Conservation (phyloP, 495 filamentous ascomycete genomes). For the Penicillium flavigenum region DNA sequence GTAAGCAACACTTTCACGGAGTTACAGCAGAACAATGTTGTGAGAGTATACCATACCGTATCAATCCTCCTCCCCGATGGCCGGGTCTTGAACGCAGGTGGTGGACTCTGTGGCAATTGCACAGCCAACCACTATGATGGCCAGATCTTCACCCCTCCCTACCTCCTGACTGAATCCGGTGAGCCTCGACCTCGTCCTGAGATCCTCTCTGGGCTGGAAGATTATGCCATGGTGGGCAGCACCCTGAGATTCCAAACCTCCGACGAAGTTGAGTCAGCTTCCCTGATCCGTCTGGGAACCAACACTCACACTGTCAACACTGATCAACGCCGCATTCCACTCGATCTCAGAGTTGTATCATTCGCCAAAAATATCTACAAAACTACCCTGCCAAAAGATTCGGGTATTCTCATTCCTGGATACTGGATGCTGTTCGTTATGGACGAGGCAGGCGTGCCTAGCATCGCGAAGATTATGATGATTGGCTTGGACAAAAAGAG, state of each 20-base stretch:
- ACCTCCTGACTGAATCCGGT: constrained; percentile 33
- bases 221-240: constrained; percentile 23
- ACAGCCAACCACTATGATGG: constrained; percentile 57
- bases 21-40: constrained; percentile 34
- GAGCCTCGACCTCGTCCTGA: constrained; percentile 7
- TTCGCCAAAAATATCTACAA: not conserved
- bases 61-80: constrained; percentile 57
- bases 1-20: constrained; percentile 33
- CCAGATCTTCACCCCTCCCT: constrained; percentile 57
- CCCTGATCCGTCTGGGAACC: constrained; percentile 48
- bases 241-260: constrained; percentile 25
- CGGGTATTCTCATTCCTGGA: constrained; percentile 54
- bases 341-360: constrained; percentile 15
- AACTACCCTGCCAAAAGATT: constrained; percentile 28
- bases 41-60: constrained; percentile 57
- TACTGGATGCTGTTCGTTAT: constrained; percentile 60
- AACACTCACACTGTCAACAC: constrained; percentile 60
- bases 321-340: constrained; percentile 54
- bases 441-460: constrained; percentile 48
- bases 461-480: constrained; percentile 26
- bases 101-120: constrained; percentile 56
- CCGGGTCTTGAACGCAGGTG: constrained; percentile 54
- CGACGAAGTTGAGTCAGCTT: constrained; percentile 13
- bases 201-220: not conserved
- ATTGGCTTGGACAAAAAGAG: not conserved